A percentile compares a stretch with the other conserved stretches of the same genome.
These are phyloP conservation scores for Aspergillus novofumigatus DNA, from an alignment of 2,329 filamentous ascomycete species.

Conservation along the genomic window DNA sequence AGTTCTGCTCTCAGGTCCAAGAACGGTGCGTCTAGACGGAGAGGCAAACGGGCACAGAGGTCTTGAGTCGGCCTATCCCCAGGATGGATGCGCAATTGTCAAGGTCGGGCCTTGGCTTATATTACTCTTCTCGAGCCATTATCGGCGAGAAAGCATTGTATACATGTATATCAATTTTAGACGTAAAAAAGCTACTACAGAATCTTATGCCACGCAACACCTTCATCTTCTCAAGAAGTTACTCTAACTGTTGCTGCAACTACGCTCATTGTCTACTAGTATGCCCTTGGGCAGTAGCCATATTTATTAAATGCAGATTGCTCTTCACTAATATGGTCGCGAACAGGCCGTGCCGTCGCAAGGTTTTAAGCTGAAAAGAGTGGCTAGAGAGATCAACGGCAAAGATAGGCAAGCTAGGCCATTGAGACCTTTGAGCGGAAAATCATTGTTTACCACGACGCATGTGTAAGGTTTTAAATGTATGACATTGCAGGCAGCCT, in stretches of 20 bases:
- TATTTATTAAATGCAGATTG: no score
- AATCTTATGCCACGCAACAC: neutral
- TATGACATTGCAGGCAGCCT: conserved; percentile 13
- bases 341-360: no score
- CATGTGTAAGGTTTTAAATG: neutral
- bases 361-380: no score
- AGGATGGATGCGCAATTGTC: neutral
- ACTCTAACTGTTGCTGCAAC: neutral
- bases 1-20: conserved; percentile 24
- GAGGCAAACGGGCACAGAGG: conserved; percentile 27
- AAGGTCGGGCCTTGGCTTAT: neutral
- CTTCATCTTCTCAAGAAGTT: neutral
- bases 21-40: conserved; percentile 19
- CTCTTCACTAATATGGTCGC: no score
- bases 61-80: conserved; percentile 14
- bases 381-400: no score
- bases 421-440: neutral
- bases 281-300: neutral
- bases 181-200: neutral
- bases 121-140: neutral
- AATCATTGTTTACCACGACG: neutral
- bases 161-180: neutral
- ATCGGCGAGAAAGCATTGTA: neutral
- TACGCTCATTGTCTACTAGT: neutral
- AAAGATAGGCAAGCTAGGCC: neutral